phyloP scores from a whole-genome alignment of 2,329 filamentous ascomycete genomes.

The Cryoendolithus antarcticus region DNA sequence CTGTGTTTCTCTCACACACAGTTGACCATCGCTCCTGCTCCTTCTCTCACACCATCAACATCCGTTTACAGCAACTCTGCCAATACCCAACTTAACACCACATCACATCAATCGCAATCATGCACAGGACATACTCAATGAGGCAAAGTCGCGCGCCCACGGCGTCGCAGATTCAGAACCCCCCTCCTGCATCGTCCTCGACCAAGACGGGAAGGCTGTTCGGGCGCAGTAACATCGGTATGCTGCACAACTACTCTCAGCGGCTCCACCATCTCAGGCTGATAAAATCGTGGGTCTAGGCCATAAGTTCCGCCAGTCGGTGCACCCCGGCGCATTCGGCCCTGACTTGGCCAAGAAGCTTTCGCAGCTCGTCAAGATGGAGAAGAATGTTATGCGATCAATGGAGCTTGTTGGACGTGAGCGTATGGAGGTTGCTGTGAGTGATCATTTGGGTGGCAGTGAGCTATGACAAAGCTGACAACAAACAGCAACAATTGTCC shows the following conservation, averaged over 20 bases:
- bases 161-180: slow-evolving; percentile 81
- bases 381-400: slow-evolving; percentile 99
- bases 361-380: slow-evolving; percentile 97
- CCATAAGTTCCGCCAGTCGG: slow-evolving; percentile 59
- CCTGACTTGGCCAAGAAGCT: slow-evolving; percentile 96
- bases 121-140: slow-evolving; percentile 99
- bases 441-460: slow-evolving; percentile 24
- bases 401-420: slow-evolving; percentile 90
- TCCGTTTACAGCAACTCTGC: no score
- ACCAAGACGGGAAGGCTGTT: slow-evolving; percentile 89
- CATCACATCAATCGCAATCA: slow-evolving; percentile 29
- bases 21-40: no score
- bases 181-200: slow-evolving; percentile 77
- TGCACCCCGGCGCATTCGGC: slow-evolving; percentile 59
- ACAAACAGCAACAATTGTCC: slow-evolving; percentile 81
- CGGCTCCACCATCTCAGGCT: background rate
- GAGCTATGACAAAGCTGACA: slow-evolving; percentile 1
- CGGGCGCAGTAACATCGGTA: slow-evolving; percentile 74
- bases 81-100: background rate
- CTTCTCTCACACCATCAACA: no score
- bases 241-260: slow-evolving; percentile 23
- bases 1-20: no score
- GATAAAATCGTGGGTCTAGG: slow-evolving; percentile 30
- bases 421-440: slow-evolving; percentile 95
- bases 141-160: slow-evolving; percentile 93